Base-by-base conservation (phyloP, 129 eudicot genomes). In the Mikania micrantha region DNA sequence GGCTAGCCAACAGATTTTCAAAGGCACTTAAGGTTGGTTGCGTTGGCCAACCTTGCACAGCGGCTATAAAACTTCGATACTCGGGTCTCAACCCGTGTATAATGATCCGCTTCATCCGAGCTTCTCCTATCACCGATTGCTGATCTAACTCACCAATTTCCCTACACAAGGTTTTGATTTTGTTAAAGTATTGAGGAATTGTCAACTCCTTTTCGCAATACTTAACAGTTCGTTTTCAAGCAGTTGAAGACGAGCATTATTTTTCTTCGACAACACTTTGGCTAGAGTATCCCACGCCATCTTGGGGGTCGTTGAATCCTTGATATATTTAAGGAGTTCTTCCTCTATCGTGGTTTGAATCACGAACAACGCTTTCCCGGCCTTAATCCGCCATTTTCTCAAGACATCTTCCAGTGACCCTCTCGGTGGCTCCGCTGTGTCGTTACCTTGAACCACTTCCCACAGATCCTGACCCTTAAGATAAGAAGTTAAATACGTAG, bases 71-170 rank as follows among this genome's bases (percentile, higher is more conserved):
- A 8, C 70, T 29, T n/a, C 57, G 15, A 13, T 10, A 65, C 17
- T 42, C 57, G 9, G 57, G 39, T 1, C 16, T 65, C 5, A 65
- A 42, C 5, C 57, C 70, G 13, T 65, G 64, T 3, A 58, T 54
- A 25, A 54, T 54, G 5, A 54, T 54, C 1, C 36, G 20, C 17
- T 54, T 54, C 52, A 39, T 64, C 8, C 59, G 17, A 5, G 58
- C 45, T 3, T 66, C 58, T 12, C 16, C 42, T 2, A 44, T 42
- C 10, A 20, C 6, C 0, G 39, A 28, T 4, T 59, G 12, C 13
- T 49, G 53, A 22, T 64, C 69, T 10, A 64, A 41, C 3, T 64
- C 69, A 16, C 8, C 12, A 9, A 64, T 64, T 35, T 64, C 52
- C 28, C 69, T 19, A 49, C 69, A 64, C 1, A 24, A 0, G 1